Base-by-base conservation (phyloP, 202 grass and related monocot genomes). In the Elaeis oleifera region DNA sequence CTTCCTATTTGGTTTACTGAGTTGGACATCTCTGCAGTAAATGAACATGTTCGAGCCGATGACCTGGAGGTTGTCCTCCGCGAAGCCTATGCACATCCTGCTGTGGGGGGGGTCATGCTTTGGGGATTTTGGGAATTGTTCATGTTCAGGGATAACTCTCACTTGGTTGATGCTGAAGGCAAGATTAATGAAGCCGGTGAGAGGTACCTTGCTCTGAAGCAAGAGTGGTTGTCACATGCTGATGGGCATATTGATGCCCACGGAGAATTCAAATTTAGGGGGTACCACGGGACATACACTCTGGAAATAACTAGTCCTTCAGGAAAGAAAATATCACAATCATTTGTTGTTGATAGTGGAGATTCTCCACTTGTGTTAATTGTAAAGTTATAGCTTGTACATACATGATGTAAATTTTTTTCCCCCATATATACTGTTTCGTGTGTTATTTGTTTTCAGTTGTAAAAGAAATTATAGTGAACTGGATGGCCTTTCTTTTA, bases 51-150 rank as follows among this genome's bases (percentile, higher is more conserved):
- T 2, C 77, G 88, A 36, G 92, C 88, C 19, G 92, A 97, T 21
- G 92, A 97, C 79, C 76, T 97, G 50, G 92, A 97, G 74, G 74
- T 70, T 56, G 57, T 91, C 67, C 75, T 96, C 16, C 79, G 87
- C 17, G 92, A 96, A 73, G 84, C 84, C 18, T 91, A 71, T 23
- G 84, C 87, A 36, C 92, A 96, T 78, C 87, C 92, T 9, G 76
- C 87, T 0, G 84, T 91, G 19, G 81, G 89, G 23, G 92, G 92
- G 11, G 59, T 92, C 65, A 72, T 97, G 82, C 79, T 97, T n/a
- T 89, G 85, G 94, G 94, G 94, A 0, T 97, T 97, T 79, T 97
- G 88, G 94, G 94, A 97, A 58, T 57, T 92, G 71, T 97, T 84
- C 85, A 92, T 84, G 94, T 75, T 67, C 62, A 68, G 84, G 2